Percentiles rank a stretch among this genome's conserved stretches.
phyloP scores from a whole-genome alignment of 768 basidiomycete species.

The Gelatoporia subvermispora region DNA sequence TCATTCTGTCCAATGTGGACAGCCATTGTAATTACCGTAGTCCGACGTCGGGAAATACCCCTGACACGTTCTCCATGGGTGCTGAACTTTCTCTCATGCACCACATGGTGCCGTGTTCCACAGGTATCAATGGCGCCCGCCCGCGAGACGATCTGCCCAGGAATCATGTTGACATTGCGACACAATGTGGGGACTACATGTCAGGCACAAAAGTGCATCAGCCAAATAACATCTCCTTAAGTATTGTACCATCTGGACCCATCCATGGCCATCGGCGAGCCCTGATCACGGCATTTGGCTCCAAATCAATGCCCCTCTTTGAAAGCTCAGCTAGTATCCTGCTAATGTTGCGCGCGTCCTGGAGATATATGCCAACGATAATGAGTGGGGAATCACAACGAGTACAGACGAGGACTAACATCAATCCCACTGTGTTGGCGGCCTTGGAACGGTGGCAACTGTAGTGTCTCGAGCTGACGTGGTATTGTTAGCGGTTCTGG shows the following conservation, averaged over 20 bases:
- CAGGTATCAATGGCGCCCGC: too few relatives aligned
- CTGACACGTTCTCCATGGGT: too few relatives aligned
- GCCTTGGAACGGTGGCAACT: conserved; percentile 73
- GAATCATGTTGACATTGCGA: too few relatives aligned
- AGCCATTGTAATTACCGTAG: too few relatives aligned
- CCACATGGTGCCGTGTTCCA: too few relatives aligned
- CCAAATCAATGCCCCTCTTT: conserved; percentile 56
- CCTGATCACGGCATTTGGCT: conserved; percentile 69
- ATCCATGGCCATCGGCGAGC: conserved; percentile 80
- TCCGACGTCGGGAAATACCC: not conserved
- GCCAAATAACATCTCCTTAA: conserved; percentile 36
- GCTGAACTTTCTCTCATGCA: too few relatives aligned
- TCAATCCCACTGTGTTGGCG: conserved; percentile 87
- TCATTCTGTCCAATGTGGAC: too few relatives aligned
- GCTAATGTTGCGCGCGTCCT: conserved; percentile 90
- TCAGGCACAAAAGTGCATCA: too few relatives aligned
- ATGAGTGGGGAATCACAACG: not conserved
- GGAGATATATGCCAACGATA: too few relatives aligned
- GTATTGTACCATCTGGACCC: conserved; percentile 67
- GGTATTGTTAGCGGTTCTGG: conserved; percentile 55
- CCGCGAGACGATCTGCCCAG: too few relatives aligned
- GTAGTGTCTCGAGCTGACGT: conserved; percentile 68
- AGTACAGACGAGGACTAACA: conserved; percentile 44
- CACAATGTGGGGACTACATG: too few relatives aligned
- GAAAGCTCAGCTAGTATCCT: conserved; percentile 80